Percentiles rank a stretch among this genome's conserved stretches.
Evolutionary conservation across 2,329 filamentous ascomycete species (phyloP).

Genomic region (Cryoendolithus antarcticus): DNA sequence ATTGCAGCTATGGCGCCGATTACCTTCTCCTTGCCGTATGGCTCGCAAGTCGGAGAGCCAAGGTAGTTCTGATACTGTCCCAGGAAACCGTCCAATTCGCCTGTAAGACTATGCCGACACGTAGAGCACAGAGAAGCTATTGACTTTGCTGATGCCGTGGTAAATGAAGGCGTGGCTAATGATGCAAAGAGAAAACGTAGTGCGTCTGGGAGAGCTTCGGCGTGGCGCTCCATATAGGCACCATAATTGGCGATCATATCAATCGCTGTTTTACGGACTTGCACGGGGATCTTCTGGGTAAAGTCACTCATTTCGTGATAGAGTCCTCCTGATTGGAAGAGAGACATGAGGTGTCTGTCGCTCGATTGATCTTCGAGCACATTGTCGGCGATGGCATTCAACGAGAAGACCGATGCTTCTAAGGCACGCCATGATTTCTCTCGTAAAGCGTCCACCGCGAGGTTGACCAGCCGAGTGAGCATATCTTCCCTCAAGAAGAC

Average conservation of each 20-base stretch:
- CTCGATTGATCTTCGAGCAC: conserved; percentile 44
- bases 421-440: conserved; percentile 35
- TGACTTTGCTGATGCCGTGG: conserved; percentile 58
- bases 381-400: conserved; percentile 56
- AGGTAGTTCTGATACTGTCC: conserved; percentile 57
- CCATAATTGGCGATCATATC: conserved; percentile 60
- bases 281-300: conserved; percentile 41
- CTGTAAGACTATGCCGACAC: conserved; percentile 56
- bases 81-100: conserved; percentile 56
- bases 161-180: conserved; percentile 46
- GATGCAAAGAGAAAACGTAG: conserved; percentile 64
- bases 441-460: conserved; percentile 30
- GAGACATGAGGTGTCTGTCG: conserved; percentile 45
- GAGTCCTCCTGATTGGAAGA: conserved; percentile 49
- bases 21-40: conserved; percentile 59
- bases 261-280: conserved; percentile 56
- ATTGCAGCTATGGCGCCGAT: conserved; percentile 63
- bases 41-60: conserved; percentile 48
- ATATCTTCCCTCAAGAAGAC: conserved; percentile 36
- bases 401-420: conserved; percentile 45
- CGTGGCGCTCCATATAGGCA: conserved; percentile 62
- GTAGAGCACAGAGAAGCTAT: conserved; percentile 65
- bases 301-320: conserved; percentile 39
- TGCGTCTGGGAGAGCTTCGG: conserved; percentile 54
- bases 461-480: conserved; percentile 34